Percentiles rank a stretch among this genome's conserved stretches.
These are phyloP conservation scores for Aethionema arabicum DNA, from an alignment of 345 rosid species.

Conservation along the genomic window DNA sequence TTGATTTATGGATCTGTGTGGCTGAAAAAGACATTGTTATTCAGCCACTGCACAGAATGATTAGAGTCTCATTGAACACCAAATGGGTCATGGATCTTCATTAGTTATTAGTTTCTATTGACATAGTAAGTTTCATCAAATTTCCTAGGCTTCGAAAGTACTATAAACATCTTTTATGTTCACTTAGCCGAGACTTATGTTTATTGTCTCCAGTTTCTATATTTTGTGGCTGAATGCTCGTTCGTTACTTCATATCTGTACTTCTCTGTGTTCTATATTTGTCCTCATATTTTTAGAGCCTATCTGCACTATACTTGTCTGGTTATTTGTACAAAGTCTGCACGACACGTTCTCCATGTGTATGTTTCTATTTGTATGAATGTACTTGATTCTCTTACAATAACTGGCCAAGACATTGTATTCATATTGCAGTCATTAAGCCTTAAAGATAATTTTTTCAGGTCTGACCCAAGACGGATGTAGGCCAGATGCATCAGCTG, in stretches of 20 bases:
- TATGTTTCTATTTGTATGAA: constrained; percentile 6
- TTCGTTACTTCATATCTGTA: constrained; percentile 5
- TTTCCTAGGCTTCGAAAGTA: neutral
- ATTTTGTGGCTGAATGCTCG: constrained; percentile 12
- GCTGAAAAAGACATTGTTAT: constrained; percentile 6
- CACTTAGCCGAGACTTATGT: constrained; percentile 12
- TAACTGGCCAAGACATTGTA: constrained; percentile 1
- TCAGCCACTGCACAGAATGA: constrained; percentile 6
- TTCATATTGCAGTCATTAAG: constrained; percentile 13
- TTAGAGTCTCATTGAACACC: neutral
- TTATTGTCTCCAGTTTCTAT: neutral
- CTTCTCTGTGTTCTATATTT: neutral
- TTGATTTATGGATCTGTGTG: constrained; percentile 15
- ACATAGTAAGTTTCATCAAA: neutral
- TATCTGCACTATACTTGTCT: constrained; percentile 16
- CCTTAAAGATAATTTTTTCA: constrained; percentile 30
- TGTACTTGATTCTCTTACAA: constrained; percentile 11
- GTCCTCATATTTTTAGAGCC: neutral
- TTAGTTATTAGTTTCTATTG: constrained; percentile 15
- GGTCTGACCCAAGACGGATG: constrained; percentile 95
- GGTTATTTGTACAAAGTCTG: constrained; percentile 7
- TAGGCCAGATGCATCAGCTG: constrained; percentile 79
- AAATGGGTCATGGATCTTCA: constrained; percentile 2
- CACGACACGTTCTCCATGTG: neutral
- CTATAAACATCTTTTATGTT: neutral